These are phyloP conservation scores for Quercus gilva DNA, from an alignment of 306 rosid genomes.

Conservation along the genomic window DNA sequence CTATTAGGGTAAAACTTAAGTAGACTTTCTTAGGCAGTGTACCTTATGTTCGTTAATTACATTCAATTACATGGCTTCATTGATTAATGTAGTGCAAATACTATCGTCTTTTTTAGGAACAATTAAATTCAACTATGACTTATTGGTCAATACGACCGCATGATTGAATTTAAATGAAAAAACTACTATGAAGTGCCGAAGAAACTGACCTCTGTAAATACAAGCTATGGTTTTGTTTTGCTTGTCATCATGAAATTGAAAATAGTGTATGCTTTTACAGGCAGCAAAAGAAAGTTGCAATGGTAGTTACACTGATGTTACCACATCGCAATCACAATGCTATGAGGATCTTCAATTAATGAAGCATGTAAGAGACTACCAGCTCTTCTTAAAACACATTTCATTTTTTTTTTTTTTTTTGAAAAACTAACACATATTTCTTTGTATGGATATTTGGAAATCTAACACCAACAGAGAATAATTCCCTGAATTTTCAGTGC, in stretches of 20 bases:
- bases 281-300: constrained; percentile 19
- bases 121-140: too few species aligned
- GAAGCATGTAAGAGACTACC: constrained; percentile 2
- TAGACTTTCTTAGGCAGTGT: too few species aligned
- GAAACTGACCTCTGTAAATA: neutral
- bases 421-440: neutral
- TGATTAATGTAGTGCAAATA: too few species aligned
- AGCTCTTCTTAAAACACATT: neutral
- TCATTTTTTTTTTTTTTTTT: too few species aligned
- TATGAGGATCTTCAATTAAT: constrained; percentile 10
- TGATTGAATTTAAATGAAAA: too few species aligned
- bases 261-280: constrained; percentile 6
- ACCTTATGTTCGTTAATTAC: too few species aligned
- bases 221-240: neutral
- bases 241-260: neutral
- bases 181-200: too few species aligned
- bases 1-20: too few species aligned
- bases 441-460: neutral
- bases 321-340: constrained; percentile 6
- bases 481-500: constrained; percentile 8
- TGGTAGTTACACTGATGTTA: neutral
- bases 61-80: too few species aligned
- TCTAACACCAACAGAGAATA: neutral
- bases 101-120: too few species aligned
- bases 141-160: too few species aligned